These are phyloP conservation scores for Yamadazyma triangularis DNA, from an alignment of 1,139 yeast genomes.

Conservation along the genomic window DNA sequence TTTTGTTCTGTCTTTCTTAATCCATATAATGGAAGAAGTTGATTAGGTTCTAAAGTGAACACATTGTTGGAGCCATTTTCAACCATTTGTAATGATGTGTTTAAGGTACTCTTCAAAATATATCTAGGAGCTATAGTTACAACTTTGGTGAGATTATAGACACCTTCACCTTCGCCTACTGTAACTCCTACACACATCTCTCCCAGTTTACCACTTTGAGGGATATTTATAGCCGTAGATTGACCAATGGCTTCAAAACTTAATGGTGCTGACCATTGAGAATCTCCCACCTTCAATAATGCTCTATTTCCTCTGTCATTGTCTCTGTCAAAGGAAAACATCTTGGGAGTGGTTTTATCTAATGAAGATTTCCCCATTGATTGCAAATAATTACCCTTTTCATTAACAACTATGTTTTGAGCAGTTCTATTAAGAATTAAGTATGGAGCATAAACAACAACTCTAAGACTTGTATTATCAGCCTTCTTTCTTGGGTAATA, in stretches of 20 bases:
- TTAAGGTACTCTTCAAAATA: constrained; percentile 60
- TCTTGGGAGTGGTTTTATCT: constrained; percentile 46
- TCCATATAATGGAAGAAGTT: constrained; percentile 61
- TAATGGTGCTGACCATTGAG: constrained; percentile 70
- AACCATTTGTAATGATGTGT: constrained; percentile 53
- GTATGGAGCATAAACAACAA: constrained; percentile 81
- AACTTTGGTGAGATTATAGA: constrained; percentile 71
- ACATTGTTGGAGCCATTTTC: constrained; percentile 63
- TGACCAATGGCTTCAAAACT: constrained; percentile 93
- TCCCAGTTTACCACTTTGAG: constrained; percentile 50
- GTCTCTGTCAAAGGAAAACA: constrained; percentile 77
- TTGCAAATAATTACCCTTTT: constrained; percentile 50
- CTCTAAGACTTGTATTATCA: constrained; percentile 50
- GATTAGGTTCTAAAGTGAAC: constrained; percentile 42
- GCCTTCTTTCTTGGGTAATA: constrained; percentile 52
- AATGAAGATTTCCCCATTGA: constrained; percentile 24
- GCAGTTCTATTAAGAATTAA: constrained; percentile 79
- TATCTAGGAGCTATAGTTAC: constrained; percentile 82
- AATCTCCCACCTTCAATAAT: constrained; percentile 60
- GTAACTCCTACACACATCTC: constrained; percentile 77
- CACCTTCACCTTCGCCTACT: constrained; percentile 84
- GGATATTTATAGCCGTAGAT: constrained; percentile 59
- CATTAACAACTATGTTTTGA: constrained; percentile 54
- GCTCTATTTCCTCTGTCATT: constrained; percentile 66
- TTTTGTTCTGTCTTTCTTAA: constrained; percentile 47